Conservation (phyloP, 352 stramenopile species). For the Phytophthora podocarpi region DNA sequence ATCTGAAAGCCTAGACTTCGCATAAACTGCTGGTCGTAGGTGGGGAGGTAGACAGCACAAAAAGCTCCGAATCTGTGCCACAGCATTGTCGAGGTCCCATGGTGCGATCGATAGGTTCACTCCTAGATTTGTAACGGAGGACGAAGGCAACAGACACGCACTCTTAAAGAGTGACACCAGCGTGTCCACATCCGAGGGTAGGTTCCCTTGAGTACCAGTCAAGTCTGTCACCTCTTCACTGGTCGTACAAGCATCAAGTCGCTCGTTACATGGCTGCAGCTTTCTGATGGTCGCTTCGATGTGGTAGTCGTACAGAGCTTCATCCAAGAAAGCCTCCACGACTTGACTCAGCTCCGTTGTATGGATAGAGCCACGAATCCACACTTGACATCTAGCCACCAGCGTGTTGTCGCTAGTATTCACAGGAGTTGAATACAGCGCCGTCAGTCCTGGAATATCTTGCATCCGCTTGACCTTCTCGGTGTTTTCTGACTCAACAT, state of each 20-base stretch:
- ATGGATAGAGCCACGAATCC: constrained; percentile 74
- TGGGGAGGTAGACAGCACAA: constrained; percentile 60
- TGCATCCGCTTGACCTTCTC: constrained; percentile 22
- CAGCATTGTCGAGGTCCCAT: constrained; percentile 68
- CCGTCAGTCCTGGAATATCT: constrained; percentile 31
- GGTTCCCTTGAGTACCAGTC: constrained; percentile 2
- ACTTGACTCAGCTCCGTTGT: constrained; percentile 54
- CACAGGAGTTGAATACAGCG: constrained; percentile 19
- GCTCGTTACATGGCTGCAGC: constrained; percentile 16
- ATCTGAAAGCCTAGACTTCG: constrained; percentile 37
- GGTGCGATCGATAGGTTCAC: constrained; percentile 47
- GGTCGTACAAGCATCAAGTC: neutral
- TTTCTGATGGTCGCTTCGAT: constrained; percentile 66
- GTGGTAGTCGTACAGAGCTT: constrained; percentile 81
- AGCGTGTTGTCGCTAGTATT: constrained; percentile 14
- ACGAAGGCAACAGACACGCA: constrained; percentile 48
- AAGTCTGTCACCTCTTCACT: constrained; percentile 4
- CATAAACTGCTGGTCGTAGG: constrained; percentile 52
- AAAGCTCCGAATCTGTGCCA: constrained; percentile 58
- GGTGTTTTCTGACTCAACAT: neutral
- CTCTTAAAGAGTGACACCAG: constrained; percentile 60
- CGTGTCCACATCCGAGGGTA: constrained; percentile 39
- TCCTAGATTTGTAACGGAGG: constrained; percentile 62
- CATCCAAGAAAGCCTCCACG: constrained; percentile 72
- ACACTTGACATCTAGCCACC: constrained; percentile 67